Percentiles rank a stretch among this genome's conserved stretches.
Evolutionary conservation across 768 basidiomycete genomes (phyloP).

Genomic region (Trametes elegans): DNA sequence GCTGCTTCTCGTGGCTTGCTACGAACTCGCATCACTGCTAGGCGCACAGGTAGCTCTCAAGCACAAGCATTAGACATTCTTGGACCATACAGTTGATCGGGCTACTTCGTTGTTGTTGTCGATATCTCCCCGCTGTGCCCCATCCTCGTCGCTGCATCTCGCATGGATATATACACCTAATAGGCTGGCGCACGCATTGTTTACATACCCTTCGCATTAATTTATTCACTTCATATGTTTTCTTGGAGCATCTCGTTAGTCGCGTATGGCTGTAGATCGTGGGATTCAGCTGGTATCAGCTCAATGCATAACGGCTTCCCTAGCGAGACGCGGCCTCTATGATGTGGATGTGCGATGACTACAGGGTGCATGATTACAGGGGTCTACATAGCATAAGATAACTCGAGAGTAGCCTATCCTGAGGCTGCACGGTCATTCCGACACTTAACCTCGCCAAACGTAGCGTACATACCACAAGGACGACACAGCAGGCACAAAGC

Average conservation of each 20-base stretch:
- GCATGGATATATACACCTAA: neutral
- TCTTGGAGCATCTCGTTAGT: too few species aligned
- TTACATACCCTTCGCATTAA: conserved; percentile 4
- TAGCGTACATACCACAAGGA: neutral
- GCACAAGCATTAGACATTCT: conserved; percentile 6
- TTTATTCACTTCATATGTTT: neutral
- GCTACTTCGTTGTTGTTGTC: neutral
- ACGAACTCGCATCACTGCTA: conserved; percentile 56
- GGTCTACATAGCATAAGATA: conserved; percentile 11
- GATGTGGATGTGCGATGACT: neutral
- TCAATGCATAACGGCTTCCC: too few species aligned
- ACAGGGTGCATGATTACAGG: neutral
- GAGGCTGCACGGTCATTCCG: too few species aligned
- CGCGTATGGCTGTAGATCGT: too few species aligned
- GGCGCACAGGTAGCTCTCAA: conserved; percentile 34
- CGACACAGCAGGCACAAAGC: neutral
- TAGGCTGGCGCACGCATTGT: neutral
- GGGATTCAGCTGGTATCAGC: too few species aligned
- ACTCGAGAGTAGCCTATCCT: conserved; percentile 1
- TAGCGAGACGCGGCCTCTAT: too few species aligned
- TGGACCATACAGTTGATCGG: neutral
- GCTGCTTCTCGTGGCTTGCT: conserved; percentile 73
- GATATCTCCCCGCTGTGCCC: neutral
- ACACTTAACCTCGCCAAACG: too few species aligned
- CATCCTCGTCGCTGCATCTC: neutral